Conservation (phyloP, 2,329 filamentous ascomycete genomes). For the Hypomyces perniciosus region DNA sequence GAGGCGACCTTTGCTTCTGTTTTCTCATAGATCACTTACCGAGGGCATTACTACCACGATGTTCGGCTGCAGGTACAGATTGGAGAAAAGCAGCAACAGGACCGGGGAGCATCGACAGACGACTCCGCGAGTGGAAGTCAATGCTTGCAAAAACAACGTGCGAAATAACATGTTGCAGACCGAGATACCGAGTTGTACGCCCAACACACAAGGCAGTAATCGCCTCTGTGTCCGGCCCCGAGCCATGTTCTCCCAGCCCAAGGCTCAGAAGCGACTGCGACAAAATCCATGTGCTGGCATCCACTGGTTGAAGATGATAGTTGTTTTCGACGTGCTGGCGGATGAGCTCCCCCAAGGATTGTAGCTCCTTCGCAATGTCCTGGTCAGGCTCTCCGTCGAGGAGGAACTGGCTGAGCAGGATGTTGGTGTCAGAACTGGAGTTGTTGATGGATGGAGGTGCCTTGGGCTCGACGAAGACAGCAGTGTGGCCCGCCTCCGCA, state of each 20-base stretch:
- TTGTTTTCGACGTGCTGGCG: slow-evolving; percentile 35
- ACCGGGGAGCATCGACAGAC: slow-evolving; percentile 32
- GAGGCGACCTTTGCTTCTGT: too few relatives aligned
- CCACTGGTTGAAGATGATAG: slow-evolving; percentile 28
- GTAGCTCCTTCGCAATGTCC: slow-evolving; percentile 28
- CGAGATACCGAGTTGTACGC: slow-evolving; percentile 25
- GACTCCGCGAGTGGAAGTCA: slow-evolving; percentile 21
- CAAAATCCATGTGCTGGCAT: slow-evolving; percentile 4
- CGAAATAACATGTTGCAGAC: slow-evolving; percentile 34
- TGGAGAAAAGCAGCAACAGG: slow-evolving; percentile 25
- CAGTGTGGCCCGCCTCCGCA: neutral
- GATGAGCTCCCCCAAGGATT: slow-evolving; percentile 29
- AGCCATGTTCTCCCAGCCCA: neutral
- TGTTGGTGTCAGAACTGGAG: slow-evolving; percentile 16
- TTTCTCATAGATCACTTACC: neutral
- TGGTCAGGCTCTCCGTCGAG: slow-evolving; percentile 31
- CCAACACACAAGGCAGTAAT: slow-evolving; percentile 27
- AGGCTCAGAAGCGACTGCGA: slow-evolving; percentile 7
- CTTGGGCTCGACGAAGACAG: neutral
- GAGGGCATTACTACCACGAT: neutral
- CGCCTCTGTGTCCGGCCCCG: neutral
- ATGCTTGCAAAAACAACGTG: slow-evolving; percentile 31
- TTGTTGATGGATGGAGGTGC: neutral
- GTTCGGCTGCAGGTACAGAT: neutral
- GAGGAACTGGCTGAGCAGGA: slow-evolving; percentile 30